Evolutionary conservation across 495 filamentous ascomycete genomes (phyloP).

Genomic region (Aspergillus cavernicola): DNA sequence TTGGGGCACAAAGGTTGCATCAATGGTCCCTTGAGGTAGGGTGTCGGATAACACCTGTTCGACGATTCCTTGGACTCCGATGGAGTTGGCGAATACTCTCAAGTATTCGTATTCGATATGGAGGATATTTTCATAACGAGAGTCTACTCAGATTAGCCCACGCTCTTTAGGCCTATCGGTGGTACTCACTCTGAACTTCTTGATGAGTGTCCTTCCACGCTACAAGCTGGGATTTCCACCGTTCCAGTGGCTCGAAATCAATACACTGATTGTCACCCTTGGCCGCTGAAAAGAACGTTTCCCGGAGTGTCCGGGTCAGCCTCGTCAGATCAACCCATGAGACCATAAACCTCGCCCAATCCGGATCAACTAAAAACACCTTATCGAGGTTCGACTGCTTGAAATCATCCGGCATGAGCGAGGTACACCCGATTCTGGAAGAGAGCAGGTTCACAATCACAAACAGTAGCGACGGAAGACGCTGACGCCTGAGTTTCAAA

Average conservation of each 20-base stretch:
- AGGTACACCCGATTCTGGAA: slow-evolving; percentile 32
- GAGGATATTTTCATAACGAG: slow-evolving; percentile 14
- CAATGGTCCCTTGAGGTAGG: slow-evolving; percentile 9
- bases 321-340: slow-evolving; percentile 32
- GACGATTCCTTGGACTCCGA: slow-evolving; percentile 37
- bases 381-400: slow-evolving; percentile 6
- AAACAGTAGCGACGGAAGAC: slow-evolving; percentile 31
- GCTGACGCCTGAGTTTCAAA: slow-evolving; percentile 23
- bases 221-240: slow-evolving; percentile 27
- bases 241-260: slow-evolving; percentile 21
- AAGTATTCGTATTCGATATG: slow-evolving; percentile 39
- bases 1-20: not conserved
- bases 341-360: slow-evolving; percentile 19
- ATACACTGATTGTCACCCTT: slow-evolving; percentile 2
- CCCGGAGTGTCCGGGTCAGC: slow-evolving; percentile 16
- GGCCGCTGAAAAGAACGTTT: slow-evolving; percentile 24
- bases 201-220: slow-evolving; percentile 23
- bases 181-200: slow-evolving; percentile 7
- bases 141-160: not conserved
- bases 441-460: slow-evolving; percentile 36
- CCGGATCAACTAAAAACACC: slow-evolving; percentile 9
- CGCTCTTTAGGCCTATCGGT: not conserved
- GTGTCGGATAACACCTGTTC: slow-evolving; percentile 21
- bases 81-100: slow-evolving; percentile 32
- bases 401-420: slow-evolving; percentile 27